Evolutionary conservation across 192 early-diverging fungal genomes (phyloP), one percentile per base, ranked within the genome.

Genomic region (Linnemannia elongata): DNA sequence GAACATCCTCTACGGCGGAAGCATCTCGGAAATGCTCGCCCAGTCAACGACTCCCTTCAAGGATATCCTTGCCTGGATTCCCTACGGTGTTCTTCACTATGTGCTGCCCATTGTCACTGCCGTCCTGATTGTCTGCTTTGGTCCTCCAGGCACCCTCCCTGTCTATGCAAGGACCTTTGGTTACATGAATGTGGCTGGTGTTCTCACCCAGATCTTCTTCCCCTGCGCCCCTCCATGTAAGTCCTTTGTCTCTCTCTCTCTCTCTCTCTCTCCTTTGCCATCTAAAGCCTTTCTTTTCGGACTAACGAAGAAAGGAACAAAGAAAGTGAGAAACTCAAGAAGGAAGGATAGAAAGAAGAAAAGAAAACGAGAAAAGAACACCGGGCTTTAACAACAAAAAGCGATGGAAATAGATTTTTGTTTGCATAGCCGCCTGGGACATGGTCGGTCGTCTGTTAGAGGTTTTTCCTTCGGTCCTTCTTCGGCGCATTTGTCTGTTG

Each of bases 201-300:
- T 95, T 6, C 74, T 95, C n/a, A 94, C 95, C 15, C 94, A 95
- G 89, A 82, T 94, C 24, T 33, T 91, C 8, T 92, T 93, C 78
- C 94, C 95, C 4, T 92, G 90, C 68, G 91, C 95, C n/a, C 91
- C 95, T 27, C 94, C 95, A 85, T 95, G 93, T 92, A 90, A 89
- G 89, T 88, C 20, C 60, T 39, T 39, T 79, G 1, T 52, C 38
- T 69, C 49, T 45, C 13, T 13, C 13, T 54, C 35, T 20, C 39
- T 60, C 3, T 10, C 0, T 39, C 38, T 39, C 38, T 39, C 38
- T 39, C 3, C 6, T 39, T 39, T 39, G 3, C 38, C 38, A 3
- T 39, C 52, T 36, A 9, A 0, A 22, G 36, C 30, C 63, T 69
- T 77, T 3, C 38, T 39, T 44, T 22, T 52, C 49, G 49, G 3